Evolutionary conservation across 2,329 filamentous ascomycete species (phyloP).

Genomic region (Epichloe scottii): DNA sequence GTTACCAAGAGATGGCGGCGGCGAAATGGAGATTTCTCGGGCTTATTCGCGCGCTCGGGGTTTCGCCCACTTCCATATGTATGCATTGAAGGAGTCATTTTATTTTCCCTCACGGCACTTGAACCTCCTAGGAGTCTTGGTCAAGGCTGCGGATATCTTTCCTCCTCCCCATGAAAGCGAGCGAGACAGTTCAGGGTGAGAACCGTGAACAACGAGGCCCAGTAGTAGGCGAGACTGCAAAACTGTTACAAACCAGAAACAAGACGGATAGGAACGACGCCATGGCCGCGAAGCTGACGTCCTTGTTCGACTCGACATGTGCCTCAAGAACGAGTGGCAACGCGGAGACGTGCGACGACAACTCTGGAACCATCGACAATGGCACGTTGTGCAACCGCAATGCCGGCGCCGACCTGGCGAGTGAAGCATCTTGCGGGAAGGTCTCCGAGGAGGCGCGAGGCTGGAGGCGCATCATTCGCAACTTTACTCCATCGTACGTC

Average conservation of each 20-base stretch:
- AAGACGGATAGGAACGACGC: too few species aligned
- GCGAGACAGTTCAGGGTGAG: too few species aligned
- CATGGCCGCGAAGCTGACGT: neutral
- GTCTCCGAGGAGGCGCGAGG: conserved; percentile 19
- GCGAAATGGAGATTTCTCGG: conserved; percentile 3
- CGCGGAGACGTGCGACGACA: neutral
- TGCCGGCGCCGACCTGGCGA: neutral
- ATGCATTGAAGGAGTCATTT: too few species aligned
- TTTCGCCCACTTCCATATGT: neutral
- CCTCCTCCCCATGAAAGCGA: too few species aligned
- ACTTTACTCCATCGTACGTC: conserved; percentile 42
- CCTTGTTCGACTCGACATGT: neutral
- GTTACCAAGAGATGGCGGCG: too few species aligned
- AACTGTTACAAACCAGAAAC: too few species aligned
- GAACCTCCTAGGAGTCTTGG: too few species aligned
- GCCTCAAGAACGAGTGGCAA: neutral
- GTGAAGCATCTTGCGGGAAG: conserved; percentile 15
- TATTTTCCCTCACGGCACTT: too few species aligned
- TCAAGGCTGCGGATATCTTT: too few species aligned
- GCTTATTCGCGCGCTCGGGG: neutral
- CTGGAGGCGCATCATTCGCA: conserved; percentile 34
- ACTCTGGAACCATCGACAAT: neutral
- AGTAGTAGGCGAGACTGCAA: too few species aligned
- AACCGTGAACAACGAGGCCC: too few species aligned
- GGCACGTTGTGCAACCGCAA: neutral